Evolutionary conservation across 139 green algal species (phyloP), one percentile per base, ranked within the genome.

Genomic region (Tetraselmis striata): DNA sequence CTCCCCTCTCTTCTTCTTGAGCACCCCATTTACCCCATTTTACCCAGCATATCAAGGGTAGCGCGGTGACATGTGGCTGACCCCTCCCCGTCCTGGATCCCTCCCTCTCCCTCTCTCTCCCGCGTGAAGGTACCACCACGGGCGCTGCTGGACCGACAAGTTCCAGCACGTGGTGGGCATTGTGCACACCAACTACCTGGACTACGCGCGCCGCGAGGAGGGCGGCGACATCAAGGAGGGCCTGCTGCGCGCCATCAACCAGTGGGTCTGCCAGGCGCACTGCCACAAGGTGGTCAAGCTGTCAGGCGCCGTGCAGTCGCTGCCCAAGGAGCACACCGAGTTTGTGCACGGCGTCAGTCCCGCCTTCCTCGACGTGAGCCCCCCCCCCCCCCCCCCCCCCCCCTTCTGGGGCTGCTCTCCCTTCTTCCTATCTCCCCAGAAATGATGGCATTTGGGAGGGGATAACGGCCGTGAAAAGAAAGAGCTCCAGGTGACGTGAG

Each of bases 161-260:
- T 99, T 99, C 87, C 86, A 93, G 75, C 94, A 98, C 85, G 97
- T 99, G 32, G 97, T 97, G 74, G 97, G 94, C 28, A 92, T 99
- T 75, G 95, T 99, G 87, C 97, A 99, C 92, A 99, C 97, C 79
- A 99, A 99, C 90, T 99, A 99, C 89, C 90, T 99, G 76, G 97
- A 99, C 88, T 99, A 99, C 83, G 97, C 92, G 0, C 88, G 91
- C 23, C 80, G 93, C 5, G 94, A 97, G 87, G 90, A 95, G 75
- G 83, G 90, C 22, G 94, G 94, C 1, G 30, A 87, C 18, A 28
- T 96, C 23, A 97, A 96, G 85, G 91, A 92, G 82, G 76, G 83
- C 28, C 28, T 93, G 67, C 86, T 98, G 79, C 79, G 83, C 27
- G 80, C 88, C 78, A 77, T 98, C 80, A 99, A 99, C 89, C 88